Evolutionary conservation across 129 eudicot species (phyloP).

Genomic region (Helianthus tuberosus): DNA sequence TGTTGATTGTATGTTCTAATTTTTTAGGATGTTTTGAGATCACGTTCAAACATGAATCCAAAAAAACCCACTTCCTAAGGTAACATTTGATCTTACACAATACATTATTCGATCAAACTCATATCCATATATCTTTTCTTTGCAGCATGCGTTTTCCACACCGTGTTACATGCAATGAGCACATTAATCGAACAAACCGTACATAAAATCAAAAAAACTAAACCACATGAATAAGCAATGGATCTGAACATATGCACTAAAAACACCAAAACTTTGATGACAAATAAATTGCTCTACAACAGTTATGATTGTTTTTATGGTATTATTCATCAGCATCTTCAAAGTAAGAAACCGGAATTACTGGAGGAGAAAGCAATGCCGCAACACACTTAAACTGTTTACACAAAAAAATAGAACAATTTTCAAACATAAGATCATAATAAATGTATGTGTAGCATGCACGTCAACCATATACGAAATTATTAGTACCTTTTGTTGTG

Average conservation of each 20-base stretch:
- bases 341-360: conserved; percentile 55
- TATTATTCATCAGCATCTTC: conserved; percentile 22
- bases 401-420: conserved; percentile 8
- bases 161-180: not conserved
- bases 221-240: conserved; percentile 1
- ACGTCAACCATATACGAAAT: conserved; percentile 11
- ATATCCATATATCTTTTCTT: not conserved
- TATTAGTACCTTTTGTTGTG: conserved; percentile 58
- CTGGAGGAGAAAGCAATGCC: conserved; percentile 46
- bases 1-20: too few relatives aligned
- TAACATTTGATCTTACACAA: not conserved
- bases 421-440: conserved; percentile 16
- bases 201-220: not conserved
- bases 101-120: not conserved
- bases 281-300: not conserved
- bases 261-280: conserved; percentile 15
- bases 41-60: not conserved
- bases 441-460: not conserved
- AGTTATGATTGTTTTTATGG: conserved; percentile 3
- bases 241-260: conserved; percentile 14
- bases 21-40: too few relatives aligned
- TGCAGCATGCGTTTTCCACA: not conserved
- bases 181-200: not conserved
- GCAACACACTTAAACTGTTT: conserved; percentile 83
- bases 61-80: not conserved